These are phyloP conservation scores for Dimocarpus longan DNA, from an alignment of 345 rosid species.

Conservation along the genomic window DNA sequence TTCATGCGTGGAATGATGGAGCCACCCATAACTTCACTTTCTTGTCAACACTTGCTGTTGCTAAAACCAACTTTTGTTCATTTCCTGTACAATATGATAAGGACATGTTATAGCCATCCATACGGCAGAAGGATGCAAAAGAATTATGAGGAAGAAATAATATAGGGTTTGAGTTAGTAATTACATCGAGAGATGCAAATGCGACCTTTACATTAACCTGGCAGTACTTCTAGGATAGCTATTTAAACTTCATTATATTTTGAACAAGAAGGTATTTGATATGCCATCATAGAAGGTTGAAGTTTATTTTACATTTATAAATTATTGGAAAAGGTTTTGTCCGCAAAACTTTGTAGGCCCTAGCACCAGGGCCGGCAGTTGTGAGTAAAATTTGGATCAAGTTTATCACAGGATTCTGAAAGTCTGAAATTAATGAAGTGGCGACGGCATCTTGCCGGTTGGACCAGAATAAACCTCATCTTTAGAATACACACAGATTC, in stretches of 20 bases:
- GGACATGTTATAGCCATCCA: background rate
- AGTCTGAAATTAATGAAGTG: background rate
- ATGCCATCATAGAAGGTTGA: background rate
- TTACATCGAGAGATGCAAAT: conserved; percentile 1
- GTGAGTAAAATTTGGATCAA: background rate
- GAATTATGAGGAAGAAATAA: background rate
- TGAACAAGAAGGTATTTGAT: background rate
- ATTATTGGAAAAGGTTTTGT: background rate
- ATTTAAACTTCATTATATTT: background rate
- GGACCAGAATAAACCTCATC: background rate
- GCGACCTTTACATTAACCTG: background rate
- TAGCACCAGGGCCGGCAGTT: background rate
- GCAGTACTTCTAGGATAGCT: background rate
- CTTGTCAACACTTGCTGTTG: conserved; percentile 79
- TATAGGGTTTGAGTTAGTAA: background rate
- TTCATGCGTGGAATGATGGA: conserved; percentile 41
- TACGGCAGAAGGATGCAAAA: background rate
- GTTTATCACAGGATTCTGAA: background rate
- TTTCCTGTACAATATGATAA: conserved; percentile 51
- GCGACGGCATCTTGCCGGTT: background rate
- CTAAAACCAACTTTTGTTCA: conserved; percentile 51
- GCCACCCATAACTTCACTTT: conserved; percentile 92
- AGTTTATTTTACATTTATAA: background rate
- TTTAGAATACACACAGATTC: background rate
- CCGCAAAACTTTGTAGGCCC: background rate